Evolutionary conservation across 495 filamentous ascomycete species (phyloP).

Genomic region (Hypoxylon lenormandii): DNA sequence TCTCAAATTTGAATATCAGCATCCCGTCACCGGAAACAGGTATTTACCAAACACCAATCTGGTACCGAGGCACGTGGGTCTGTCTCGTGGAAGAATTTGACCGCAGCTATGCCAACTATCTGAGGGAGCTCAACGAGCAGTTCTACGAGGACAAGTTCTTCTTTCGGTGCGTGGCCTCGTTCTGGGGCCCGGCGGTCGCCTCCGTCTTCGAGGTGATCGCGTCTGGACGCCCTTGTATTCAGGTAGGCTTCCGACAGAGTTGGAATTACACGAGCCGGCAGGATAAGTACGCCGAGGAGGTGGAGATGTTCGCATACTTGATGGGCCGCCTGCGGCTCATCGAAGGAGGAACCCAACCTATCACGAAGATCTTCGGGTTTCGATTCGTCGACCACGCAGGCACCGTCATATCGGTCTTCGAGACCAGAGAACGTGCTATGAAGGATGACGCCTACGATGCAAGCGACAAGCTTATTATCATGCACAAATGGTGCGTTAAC

Average conservation of each 20-base stretch:
- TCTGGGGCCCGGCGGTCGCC: slow-evolving; percentile 9
- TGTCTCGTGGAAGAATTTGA: too few species aligned
- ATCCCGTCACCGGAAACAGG: too few species aligned
- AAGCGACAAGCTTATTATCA: too few species aligned
- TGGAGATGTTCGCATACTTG: slow-evolving; percentile 6
- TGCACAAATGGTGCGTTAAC: too few species aligned
- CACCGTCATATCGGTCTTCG: slow-evolving; percentile 1
- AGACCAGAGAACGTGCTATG: not conserved
- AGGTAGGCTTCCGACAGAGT: not conserved
- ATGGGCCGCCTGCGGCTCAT: slow-evolving; percentile 9
- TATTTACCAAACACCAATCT: too few species aligned
- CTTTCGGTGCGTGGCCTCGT: slow-evolving; percentile 19
- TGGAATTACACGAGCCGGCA: not conserved
- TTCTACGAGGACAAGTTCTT: slow-evolving; percentile 16
- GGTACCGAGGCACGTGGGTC: too few species aligned
- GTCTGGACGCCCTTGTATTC: slow-evolving; percentile 7
- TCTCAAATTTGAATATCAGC: too few species aligned
- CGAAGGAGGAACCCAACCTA: slow-evolving; percentile 1
- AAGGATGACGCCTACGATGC: too few species aligned
- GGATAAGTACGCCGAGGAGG: not conserved
- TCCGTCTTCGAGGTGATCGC: slow-evolving; percentile 5
- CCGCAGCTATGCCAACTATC: not conserved
- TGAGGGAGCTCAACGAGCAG: not conserved
- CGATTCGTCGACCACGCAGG: not conserved
- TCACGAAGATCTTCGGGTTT: slow-evolving; percentile 29